A percentile compares a stretch with the other conserved stretches of the same genome.
Evolutionary conservation across 78 protist species (phyloP).

Genomic region (Protostelium mycophagum): DNA sequence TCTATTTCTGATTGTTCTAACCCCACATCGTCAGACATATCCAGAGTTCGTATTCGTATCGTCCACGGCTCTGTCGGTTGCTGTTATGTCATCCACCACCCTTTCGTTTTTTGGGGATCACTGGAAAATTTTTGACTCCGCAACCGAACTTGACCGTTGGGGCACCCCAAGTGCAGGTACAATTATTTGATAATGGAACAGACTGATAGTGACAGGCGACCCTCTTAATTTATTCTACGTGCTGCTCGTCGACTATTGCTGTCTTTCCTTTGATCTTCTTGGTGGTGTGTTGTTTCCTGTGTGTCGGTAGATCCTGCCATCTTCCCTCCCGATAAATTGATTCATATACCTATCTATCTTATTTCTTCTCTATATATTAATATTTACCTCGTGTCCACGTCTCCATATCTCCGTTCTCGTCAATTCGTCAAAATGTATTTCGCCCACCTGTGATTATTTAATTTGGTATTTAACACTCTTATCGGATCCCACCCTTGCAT

Average conservation of each 20-base stretch:
- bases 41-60: too few relatives aligned
- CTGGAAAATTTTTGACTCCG: too few relatives aligned
- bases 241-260: neutral
- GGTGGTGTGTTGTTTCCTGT: neutral
- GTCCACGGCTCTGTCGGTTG: too few relatives aligned
- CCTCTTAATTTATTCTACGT: too few relatives aligned
- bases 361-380: neutral
- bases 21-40: too few relatives aligned
- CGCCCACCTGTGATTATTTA: neutral
- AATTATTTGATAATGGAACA: too few relatives aligned
- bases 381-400: neutral
- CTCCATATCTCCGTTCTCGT: neutral
- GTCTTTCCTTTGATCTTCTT: neutral
- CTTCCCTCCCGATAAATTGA: neutral
- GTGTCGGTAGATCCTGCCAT: neutral
- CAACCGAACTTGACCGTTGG: too few relatives aligned
- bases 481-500: neutral
- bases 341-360: neutral
- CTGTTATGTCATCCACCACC: too few relatives aligned
- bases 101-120: too few relatives aligned
- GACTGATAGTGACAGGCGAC: too few relatives aligned
- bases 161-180: too few relatives aligned
- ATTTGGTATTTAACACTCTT: neutral
- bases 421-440: neutral
- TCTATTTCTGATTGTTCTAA: too few relatives aligned